phyloP scores from a whole-genome alignment of 257 asterid species.

The Solanum megistacrolobum region DNA sequence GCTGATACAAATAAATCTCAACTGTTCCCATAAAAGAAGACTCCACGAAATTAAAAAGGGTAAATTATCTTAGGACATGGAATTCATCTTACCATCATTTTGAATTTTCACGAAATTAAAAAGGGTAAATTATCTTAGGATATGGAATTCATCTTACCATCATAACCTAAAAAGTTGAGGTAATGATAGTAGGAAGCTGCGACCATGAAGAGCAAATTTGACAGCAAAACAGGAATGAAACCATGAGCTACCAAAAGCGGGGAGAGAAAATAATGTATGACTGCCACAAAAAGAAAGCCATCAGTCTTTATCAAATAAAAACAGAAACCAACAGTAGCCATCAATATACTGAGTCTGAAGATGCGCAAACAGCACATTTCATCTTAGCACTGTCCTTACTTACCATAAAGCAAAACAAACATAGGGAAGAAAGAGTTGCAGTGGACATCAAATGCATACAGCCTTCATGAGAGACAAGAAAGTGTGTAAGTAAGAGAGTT shows the following conservation, averaged over 20 bases:
- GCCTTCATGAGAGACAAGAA: constrained; percentile 47
- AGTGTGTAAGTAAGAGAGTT: constrained; percentile 7
- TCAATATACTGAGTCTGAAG: background rate
- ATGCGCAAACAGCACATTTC: background rate
- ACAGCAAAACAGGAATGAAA: constrained; percentile 71
- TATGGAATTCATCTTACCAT: constrained; percentile 44
- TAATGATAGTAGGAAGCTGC: constrained; percentile 91
- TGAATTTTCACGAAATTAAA: background rate
- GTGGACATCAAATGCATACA: constrained; percentile 97
- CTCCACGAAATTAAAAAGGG: background rate
- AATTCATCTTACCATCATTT: constrained; percentile 57
- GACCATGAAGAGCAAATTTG: constrained; percentile 91
- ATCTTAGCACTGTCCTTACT: constrained; percentile 26
- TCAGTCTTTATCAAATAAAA: background rate
- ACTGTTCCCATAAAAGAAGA: background rate
- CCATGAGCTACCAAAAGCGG: constrained; percentile 96
- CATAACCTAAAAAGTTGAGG: constrained; percentile 89
- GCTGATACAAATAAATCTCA: background rate
- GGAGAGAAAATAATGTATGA: constrained; percentile 76
- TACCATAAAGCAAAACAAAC: constrained; percentile 86
- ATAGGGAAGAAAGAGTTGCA: constrained; percentile 99
- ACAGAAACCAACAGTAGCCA: constrained; percentile 7
- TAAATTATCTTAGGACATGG: background rate
- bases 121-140: background rate
- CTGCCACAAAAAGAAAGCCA: constrained; percentile 33